A percentile compares a stretch with the other conserved stretches of the same genome.
phyloP scores from a whole-genome alignment of 257 asterid species.

The Jaltomata sinuosa region DNA sequence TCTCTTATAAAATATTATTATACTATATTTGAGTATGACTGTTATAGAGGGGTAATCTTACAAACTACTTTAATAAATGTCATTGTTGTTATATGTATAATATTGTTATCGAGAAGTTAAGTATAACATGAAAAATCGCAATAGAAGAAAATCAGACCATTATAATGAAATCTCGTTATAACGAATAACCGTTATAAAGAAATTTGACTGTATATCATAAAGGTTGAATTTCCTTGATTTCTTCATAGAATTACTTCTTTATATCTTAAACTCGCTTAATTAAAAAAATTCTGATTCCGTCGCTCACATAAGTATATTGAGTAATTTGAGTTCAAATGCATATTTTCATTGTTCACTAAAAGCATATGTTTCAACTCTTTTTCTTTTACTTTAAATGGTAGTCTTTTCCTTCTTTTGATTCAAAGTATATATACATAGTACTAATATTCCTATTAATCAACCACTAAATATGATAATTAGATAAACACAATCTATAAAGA shows the following conservation, averaged over 20 bases:
- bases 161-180: no score
- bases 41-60: no score
- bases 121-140: no score
- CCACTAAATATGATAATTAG: neutral
- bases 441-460: neutral
- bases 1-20: no score
- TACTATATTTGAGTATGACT: no score
- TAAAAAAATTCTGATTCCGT: neutral
- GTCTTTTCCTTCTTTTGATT: neutral
- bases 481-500: neutral
- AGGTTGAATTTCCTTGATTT: no score
- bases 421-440: neutral
- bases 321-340: neutral
- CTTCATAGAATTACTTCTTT: neutral
- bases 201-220: no score
- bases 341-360: neutral
- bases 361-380: neutral
- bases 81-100: no score
- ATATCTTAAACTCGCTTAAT: neutral
- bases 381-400: neutral
- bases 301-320: neutral
- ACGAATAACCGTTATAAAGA: no score
- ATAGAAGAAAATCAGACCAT: no score
- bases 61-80: no score
- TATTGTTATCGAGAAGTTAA: no score